Percentiles rank a stretch among this genome's conserved stretches.
phyloP scores from a whole-genome alignment of 805 yeast genomes.

The Nakazawaea wickerhamii region DNA sequence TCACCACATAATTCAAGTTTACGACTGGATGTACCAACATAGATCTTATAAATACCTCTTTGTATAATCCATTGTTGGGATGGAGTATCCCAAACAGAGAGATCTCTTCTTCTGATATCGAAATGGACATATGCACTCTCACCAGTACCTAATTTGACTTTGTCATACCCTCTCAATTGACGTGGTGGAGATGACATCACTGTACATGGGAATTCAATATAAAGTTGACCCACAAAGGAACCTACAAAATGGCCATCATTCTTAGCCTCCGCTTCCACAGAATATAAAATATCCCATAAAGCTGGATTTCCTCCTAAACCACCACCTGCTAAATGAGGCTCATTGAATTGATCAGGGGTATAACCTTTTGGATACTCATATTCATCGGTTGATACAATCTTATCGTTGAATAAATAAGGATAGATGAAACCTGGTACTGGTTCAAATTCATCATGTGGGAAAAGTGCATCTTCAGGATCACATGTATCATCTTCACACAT shows the following conservation, averaged over 20 bases:
- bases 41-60: slow-evolving; percentile 49
- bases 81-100: slow-evolving; percentile 50
- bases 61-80: slow-evolving; percentile 55
- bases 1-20: slow-evolving; percentile 42
- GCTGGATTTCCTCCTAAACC: slow-evolving; percentile 32
- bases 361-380: slow-evolving; percentile 36
- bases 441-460: slow-evolving; percentile 45
- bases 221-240: slow-evolving; percentile 46
- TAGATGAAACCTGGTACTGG: slow-evolving; percentile 54
- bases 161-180: slow-evolving; percentile 53
- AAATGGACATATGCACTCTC: slow-evolving; percentile 33
- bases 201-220: slow-evolving; percentile 45
- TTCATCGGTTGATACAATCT: slow-evolving; percentile 29
- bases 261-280: slow-evolving; percentile 38
- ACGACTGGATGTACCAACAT: slow-evolving; percentile 44
- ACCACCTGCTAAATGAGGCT: slow-evolving; percentile 33
- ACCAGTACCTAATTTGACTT: slow-evolving; percentile 41
- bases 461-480: slow-evolving; percentile 49
- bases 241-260: slow-evolving; percentile 45
- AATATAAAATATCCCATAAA: slow-evolving; percentile 47
- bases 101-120: slow-evolving; percentile 44
- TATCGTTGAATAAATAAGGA: slow-evolving; percentile 41
- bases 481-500: slow-evolving; percentile 42
- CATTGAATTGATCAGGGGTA: slow-evolving; percentile 28
- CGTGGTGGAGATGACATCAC: slow-evolving; percentile 46